These are phyloP conservation scores for Alternaria alternata DNA, from an alignment of 2,329 filamentous ascomycete genomes.

Conservation along the genomic window DNA sequence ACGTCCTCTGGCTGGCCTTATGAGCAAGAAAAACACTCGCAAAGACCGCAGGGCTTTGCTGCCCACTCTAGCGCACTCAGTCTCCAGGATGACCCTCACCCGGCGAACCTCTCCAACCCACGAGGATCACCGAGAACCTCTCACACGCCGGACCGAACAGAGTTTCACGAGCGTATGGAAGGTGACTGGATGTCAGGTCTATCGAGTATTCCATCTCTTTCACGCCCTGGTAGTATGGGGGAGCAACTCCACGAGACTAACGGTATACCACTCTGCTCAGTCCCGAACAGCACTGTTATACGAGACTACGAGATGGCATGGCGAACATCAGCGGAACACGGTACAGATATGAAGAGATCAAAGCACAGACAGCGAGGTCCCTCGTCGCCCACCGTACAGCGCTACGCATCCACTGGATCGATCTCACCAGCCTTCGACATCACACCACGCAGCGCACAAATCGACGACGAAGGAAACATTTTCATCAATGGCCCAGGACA, in stretches of 20 bases:
- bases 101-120: not conserved
- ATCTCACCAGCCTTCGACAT: conserved; percentile 3
- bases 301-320: not conserved
- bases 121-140: not conserved
- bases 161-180: not conserved
- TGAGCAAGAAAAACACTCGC: not conserved
- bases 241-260: not conserved
- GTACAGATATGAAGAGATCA: not conserved
- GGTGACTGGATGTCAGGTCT: not conserved
- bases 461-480: not conserved
- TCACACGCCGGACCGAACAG: not conserved
- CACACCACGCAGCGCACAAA: not conserved
- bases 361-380: not conserved
- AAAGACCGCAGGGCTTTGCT: not conserved
- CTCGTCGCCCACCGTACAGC: not conserved
- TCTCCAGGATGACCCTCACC: too few relatives aligned
- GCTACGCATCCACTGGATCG: not conserved
- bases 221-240: not conserved
- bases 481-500: not conserved
- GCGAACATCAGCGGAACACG: not conserved
- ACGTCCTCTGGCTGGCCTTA: not conserved
- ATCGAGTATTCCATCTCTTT: conserved; percentile 2
- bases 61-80: not conserved
- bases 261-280: not conserved
- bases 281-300: not conserved